Base-by-base conservation (phyloP, 371 early-diverging fungal genomes). In the Parasitella parasitica region DNA sequence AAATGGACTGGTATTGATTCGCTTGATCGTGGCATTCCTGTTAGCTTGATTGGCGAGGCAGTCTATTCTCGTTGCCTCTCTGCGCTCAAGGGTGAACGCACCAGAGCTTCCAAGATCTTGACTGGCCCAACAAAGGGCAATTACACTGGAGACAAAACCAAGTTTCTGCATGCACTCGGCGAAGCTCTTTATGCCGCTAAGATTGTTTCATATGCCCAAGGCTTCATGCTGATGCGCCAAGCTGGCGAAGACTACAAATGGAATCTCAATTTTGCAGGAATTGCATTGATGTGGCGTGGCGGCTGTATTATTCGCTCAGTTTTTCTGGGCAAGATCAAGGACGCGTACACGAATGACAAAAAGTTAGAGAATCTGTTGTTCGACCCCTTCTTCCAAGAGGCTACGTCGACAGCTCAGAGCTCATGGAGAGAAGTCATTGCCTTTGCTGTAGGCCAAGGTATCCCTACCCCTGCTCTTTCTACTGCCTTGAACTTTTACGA, bases 261-360 rank as follows among this genome's bases (percentile, higher is more conserved):
- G 99, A 82, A 95, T 77, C 81, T 98, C 63, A 95, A 95, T 87
- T 88, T 95, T 73, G 92, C 91, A 36, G 94, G 91, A 43, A 96
- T 99, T 75, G 96, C 97, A 32, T 80, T 93, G 36, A 97, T 99
- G 93, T 99, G 99, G 99, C 90, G 94, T 61, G 97, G 98, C 63
- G 99, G 99, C 26, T 99, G 99, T 85, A 99, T 99, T 66, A 97
- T 99, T 76, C 89, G 99, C 54, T 83, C 85, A 59, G 93, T 86
- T 55, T 96, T 97, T 87, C 84, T 96, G 69, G 94, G 94, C 51
- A 93, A 96, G 77, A 96, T 97, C 87, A 96, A 91, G 83, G 85
- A 88, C 58, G 97, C 97, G 34, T 96, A 91, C 84, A 87, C 82
- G 70, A 84, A 72, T 64, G 91, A 96, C 86, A 91, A 90, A 58